Percentiles rank a stretch among this genome's conserved stretches.
Conservation (phyloP, 179 eudicot genomes). For the Sideroxylon spinosum region DNA sequence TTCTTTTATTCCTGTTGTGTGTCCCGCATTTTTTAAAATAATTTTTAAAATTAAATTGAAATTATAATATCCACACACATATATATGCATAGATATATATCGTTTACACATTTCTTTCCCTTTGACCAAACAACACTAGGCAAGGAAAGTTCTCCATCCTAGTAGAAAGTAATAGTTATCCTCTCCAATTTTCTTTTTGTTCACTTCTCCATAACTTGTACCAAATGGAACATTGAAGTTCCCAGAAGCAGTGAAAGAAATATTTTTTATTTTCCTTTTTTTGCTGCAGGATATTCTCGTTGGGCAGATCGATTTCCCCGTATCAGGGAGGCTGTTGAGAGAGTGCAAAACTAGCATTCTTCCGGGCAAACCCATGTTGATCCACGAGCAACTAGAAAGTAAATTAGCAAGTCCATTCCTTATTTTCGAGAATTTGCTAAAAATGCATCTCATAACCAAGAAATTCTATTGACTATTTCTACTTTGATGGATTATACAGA, state of each 20-base stretch:
- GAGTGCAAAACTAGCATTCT: not conserved
- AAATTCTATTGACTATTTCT: not conserved
- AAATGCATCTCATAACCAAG: not conserved
- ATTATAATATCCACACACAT: too few relatives aligned
- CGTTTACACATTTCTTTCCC: too few relatives aligned
- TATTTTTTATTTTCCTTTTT: not conserved
- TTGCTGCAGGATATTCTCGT: slow-evolving; percentile 56
- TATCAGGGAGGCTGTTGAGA: slow-evolving; percentile 44
- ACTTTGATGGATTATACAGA: too few relatives aligned
- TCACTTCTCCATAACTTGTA: not conserved
- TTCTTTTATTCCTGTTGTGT: not conserved
- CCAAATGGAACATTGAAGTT: not conserved
- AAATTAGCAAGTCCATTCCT: not conserved
- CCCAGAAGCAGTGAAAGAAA: not conserved
- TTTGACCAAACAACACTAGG: too few relatives aligned
- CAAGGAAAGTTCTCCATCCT: too few relatives aligned
- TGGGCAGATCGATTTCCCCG: slow-evolving; percentile 72
- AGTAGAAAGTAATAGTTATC: not conserved
- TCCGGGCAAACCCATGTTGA: not conserved
- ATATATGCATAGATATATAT: too few relatives aligned
- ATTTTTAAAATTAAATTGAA: too few relatives aligned
- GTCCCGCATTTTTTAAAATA: not conserved
- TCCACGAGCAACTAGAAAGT: not conserved
- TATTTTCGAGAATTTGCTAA: not conserved
- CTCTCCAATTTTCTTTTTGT: not conserved